A percentile compares a stretch with the other conserved stretches of the same genome.
These are phyloP conservation scores for Lentinula novae-zelandiae DNA, from an alignment of 1,284 basidiomycete genomes.

Conservation along the genomic window DNA sequence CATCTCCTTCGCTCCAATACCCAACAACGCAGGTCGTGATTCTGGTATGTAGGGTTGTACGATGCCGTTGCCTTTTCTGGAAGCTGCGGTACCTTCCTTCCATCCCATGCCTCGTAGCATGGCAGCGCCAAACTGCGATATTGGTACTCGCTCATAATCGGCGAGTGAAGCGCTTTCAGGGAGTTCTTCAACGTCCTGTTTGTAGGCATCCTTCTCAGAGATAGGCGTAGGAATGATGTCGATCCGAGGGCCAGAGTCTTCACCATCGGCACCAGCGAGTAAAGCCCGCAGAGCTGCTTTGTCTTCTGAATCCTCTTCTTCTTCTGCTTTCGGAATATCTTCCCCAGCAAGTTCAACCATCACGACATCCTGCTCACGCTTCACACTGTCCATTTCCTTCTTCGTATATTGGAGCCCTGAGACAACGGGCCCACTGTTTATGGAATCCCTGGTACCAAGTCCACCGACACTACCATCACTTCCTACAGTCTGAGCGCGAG, in stretches of 20 bases:
- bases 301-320: conserved; percentile 64
- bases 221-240: conserved; percentile 55
- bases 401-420: conserved; percentile 55
- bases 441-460: conserved; percentile 64
- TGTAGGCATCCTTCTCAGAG: conserved; percentile 77
- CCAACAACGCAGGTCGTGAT: conserved; percentile 78
- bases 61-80: conserved; percentile 53
- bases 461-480: conserved; percentile 79
- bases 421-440: conserved; percentile 66
- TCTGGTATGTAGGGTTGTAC: conserved; percentile 80
- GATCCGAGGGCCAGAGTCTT: conserved; percentile 34
- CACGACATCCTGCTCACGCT: conserved; percentile 20
- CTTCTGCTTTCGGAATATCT: conserved; percentile 30
- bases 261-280: conserved; percentile 48
- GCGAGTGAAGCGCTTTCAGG: conserved; percentile 76
- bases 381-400: conserved; percentile 26
- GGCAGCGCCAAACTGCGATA: conserved; percentile 92
- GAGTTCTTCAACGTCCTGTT: conserved; percentile 74
- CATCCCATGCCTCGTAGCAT: conserved; percentile 97
- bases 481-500: conserved; percentile 50
- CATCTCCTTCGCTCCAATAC: conserved; percentile 87
- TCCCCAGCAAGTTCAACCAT: conserved; percentile 29
- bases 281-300: conserved; percentile 72
- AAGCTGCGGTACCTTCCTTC: conserved; percentile 78
- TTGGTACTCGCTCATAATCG: conserved; percentile 89